Evolutionary conservation across 768 basidiomycete species (phyloP).

Genomic region (Leccinum aurantiacum): DNA sequence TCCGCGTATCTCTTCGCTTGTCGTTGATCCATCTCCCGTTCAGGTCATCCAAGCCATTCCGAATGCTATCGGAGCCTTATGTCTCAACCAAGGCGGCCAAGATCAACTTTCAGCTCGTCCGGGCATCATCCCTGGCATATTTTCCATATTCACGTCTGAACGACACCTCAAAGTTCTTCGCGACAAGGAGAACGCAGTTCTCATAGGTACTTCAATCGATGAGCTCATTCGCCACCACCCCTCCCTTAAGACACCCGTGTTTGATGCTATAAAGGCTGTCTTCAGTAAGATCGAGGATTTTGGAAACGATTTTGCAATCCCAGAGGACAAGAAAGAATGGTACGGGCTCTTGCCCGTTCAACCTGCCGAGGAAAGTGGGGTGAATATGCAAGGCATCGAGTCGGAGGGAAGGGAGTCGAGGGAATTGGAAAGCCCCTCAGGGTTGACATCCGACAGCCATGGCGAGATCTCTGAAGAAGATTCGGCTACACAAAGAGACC

Average conservation of each 20-base stretch:
- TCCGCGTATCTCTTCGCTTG: background rate
- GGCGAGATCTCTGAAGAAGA: conserved; percentile 32
- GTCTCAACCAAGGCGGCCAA: conserved; percentile 89
- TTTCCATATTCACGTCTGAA: conserved; percentile 84
- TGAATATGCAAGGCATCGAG: conserved; percentile 52
- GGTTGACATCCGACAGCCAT: conserved; percentile 15
- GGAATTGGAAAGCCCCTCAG: conserved; percentile 21
- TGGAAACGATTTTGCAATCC: conserved; percentile 57
- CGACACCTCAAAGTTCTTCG: conserved; percentile 78
- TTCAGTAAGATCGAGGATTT: conserved; percentile 73
- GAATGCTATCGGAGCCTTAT: conserved; percentile 94
- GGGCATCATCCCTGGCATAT: conserved; percentile 79
- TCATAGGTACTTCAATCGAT: conserved; percentile 88
- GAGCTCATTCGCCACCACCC: conserved; percentile 98
- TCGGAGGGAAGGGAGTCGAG: conserved; percentile 18
- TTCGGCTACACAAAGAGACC: conserved; percentile 44
- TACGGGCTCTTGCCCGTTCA: conserved; percentile 52
- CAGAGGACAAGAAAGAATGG: conserved; percentile 63
- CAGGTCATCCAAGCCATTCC: conserved; percentile 92
- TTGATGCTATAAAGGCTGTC: conserved; percentile 71
- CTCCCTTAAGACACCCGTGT: conserved; percentile 73
- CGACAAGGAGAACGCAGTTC: conserved; percentile 90
- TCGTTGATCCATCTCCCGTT: conserved; percentile 2
- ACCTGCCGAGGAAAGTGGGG: conserved; percentile 26
- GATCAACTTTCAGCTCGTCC: conserved; percentile 75